Conservation (phyloP, 169 alveolate species). For the Sarcocystis neurona region DNA sequence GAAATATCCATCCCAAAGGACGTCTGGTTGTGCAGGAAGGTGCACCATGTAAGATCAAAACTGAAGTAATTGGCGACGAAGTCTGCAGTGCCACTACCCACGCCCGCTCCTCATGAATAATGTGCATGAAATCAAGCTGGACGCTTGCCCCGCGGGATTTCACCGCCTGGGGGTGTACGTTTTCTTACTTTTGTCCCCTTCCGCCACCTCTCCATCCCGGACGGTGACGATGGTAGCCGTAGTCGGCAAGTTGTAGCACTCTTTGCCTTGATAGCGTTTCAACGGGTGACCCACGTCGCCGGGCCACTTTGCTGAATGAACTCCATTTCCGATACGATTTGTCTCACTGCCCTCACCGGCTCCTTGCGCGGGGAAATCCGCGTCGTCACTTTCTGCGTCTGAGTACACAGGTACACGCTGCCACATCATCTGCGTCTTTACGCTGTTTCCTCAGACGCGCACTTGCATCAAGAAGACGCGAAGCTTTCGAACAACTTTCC, state of each 20-base stretch:
- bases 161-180: no score
- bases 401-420: neutral
- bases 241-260: constrained; percentile 14
- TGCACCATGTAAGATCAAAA: no score
- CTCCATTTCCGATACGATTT: neutral
- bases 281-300: neutral
- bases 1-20: neutral
- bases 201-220: constrained; percentile 33
- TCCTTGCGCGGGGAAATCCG: constrained; percentile 21
- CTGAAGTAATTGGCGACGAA: no score
- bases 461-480: neutral
- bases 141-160: no score
- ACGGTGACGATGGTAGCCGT: neutral
- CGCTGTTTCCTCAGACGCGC: neutral
- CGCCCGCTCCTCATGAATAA: no score
- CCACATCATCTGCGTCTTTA: neutral
- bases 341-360: neutral
- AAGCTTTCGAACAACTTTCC: neutral
- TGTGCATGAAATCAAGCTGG: no score
- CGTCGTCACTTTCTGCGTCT: constrained; percentile 37
- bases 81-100: no score
- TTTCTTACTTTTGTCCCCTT: constrained; percentile 16
- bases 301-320: constrained; percentile 19
- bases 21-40: neutral
- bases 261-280: neutral